phyloP scores from a whole-genome alignment of 164 flowering plant genomes.

The Kingdonia uniflora region DNA sequence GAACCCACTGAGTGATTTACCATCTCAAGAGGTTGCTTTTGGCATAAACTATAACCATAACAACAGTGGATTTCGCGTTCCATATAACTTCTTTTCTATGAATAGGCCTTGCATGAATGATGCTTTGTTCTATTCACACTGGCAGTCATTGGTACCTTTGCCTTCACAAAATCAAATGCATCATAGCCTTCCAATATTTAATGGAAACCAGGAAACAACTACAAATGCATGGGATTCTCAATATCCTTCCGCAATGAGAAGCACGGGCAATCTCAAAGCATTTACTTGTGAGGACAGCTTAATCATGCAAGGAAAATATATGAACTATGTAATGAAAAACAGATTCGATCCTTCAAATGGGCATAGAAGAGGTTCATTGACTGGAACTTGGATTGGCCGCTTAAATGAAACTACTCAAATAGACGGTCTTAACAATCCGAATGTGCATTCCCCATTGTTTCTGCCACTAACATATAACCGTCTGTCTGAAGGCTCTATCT shows the following conservation, averaged over 20 bases:
- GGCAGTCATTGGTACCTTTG: slow-evolving; percentile 2
- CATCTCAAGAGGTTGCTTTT: neutral
- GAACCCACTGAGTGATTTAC: slow-evolving; percentile 5
- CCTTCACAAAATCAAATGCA: slow-evolving; percentile 10
- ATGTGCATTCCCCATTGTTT: slow-evolving; percentile 9
- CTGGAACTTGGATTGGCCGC: neutral
- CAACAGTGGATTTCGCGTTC: slow-evolving; percentile 6
- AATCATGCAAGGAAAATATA: slow-evolving; percentile 29
- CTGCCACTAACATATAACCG: slow-evolving; percentile 23
- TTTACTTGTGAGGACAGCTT: slow-evolving; percentile 37
- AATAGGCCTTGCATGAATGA: slow-evolving; percentile 19
- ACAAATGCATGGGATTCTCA: slow-evolving; percentile 13
- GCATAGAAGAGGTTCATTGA: slow-evolving; percentile 5
- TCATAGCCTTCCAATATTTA: slow-evolving; percentile 13
- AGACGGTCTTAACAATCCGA: slow-evolving; percentile 6
- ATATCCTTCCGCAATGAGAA: slow-evolving; percentile 5
- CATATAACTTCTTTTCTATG: slow-evolving; percentile 6
- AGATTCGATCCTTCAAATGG: slow-evolving; percentile 9
- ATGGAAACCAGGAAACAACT: slow-evolving; percentile 10
- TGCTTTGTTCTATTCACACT: slow-evolving; percentile 8
- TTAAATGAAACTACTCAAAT: slow-evolving; percentile 1
- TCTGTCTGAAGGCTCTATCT: slow-evolving; percentile 38
- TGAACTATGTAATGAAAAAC: slow-evolving; percentile 18
- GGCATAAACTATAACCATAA: slow-evolving; percentile 5
- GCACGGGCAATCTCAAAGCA: slow-evolving; percentile 13